Conservation (phyloP, 2,329 filamentous ascomycete genomes). For the Penicillium sp. region DNA sequence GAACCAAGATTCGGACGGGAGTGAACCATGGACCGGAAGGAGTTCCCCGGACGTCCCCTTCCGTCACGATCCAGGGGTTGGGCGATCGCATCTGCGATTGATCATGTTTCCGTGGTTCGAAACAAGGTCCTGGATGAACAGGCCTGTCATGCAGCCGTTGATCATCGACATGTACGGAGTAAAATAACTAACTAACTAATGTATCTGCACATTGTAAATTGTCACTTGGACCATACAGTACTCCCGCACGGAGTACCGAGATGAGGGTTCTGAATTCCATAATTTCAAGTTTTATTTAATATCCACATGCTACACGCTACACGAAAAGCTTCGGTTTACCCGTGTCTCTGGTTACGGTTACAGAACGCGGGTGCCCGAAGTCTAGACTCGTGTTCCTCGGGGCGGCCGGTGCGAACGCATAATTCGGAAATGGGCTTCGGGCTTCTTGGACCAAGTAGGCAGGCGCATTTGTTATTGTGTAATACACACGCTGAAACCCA, state of each 20-base stretch:
- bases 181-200: neutral
- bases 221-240: neutral
- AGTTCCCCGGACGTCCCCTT: conserved; percentile 19
- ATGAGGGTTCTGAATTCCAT: neutral
- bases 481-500: conserved; percentile 2
- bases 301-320: conserved; percentile 2
- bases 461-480: conserved; percentile 6
- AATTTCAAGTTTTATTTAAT: neutral
- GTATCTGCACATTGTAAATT: neutral
- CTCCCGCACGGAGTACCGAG: neutral
- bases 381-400: conserved; percentile 10
- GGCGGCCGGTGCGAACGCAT: conserved; percentile 4
- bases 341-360: conserved; percentile 5
- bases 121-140: neutral
- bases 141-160: neutral
- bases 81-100: conserved; percentile 11
- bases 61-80: conserved; percentile 10
- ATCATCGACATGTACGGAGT: neutral
- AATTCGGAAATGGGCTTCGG: conserved; percentile 4
- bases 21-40: conserved; percentile 24
- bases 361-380: neutral
- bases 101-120: conserved; percentile 1
- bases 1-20: conserved; percentile 17
- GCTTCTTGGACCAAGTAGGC: conserved; percentile 4
- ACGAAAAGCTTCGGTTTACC: conserved; percentile 4